Percentiles rank a stretch among this genome's conserved stretches.
Conservation (phyloP, 2,329 filamentous ascomycete species). For the Tolypocladium album region DNA sequence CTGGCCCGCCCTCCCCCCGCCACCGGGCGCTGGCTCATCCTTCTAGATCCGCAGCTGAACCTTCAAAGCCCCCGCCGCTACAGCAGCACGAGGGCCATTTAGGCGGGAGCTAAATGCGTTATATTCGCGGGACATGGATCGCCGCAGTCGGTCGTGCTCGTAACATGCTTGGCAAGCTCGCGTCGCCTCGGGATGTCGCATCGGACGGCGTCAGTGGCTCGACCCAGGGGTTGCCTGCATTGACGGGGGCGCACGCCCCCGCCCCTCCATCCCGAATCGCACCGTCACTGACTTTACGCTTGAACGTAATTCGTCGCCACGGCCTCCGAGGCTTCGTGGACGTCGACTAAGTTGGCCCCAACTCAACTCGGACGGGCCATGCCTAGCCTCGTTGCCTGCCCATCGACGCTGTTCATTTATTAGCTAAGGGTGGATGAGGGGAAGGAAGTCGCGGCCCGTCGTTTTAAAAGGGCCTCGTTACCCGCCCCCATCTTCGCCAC, state of each 20-base stretch:
- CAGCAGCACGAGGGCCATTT: background rate
- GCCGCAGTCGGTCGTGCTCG: background rate
- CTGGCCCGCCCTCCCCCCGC: background rate
- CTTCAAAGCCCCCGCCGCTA: background rate
- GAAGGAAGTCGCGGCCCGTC: background rate
- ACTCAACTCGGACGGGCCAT: background rate
- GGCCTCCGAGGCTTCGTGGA: conserved; percentile 1
- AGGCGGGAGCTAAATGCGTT: background rate
- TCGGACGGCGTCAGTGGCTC: background rate
- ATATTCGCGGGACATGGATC: background rate
- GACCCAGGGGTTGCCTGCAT: background rate
- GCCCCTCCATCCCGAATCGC: background rate
- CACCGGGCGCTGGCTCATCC: background rate
- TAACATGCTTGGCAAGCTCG: background rate
- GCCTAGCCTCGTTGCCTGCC: background rate
- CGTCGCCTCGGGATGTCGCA: background rate
- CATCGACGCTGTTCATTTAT: background rate
- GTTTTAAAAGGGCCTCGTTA: background rate
- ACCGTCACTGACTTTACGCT: background rate
- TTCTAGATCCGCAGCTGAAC: background rate
- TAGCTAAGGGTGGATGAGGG: background rate
- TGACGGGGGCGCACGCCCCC: background rate
- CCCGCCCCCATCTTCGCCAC: background rate
- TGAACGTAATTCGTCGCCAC: conserved; percentile 5
- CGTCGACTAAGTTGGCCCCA: background rate